Conservation (phyloP, 2,329 filamentous ascomycete species). For the Chaetomium sp. region DNA sequence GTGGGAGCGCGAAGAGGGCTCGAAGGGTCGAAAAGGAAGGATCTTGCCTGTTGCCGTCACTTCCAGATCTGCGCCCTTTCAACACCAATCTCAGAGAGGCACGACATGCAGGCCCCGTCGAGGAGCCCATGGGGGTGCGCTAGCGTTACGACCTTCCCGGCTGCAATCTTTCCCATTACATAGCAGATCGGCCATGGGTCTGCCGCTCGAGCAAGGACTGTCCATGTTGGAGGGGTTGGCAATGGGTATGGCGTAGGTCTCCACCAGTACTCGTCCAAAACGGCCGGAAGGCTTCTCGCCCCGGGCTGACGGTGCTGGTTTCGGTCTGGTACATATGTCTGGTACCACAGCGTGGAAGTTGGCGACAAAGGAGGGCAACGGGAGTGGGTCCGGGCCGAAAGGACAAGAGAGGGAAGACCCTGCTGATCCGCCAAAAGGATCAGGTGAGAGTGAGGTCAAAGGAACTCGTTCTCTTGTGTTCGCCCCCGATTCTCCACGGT, state of each 20-base stretch:
- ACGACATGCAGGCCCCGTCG: conserved; percentile 12
- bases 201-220: conserved; percentile 27
- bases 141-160: conserved; percentile 12
- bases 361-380: background rate
- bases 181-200: conserved; percentile 31
- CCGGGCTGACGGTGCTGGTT: background rate
- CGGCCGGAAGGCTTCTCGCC: background rate
- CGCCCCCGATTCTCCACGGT: background rate
- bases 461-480: background rate
- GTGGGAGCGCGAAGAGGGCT: background rate
- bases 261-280: conserved; percentile 17
- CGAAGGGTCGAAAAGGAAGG: conserved; percentile 6
- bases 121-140: background rate
- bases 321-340: background rate
- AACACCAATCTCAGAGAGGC: conserved; percentile 23
- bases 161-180: conserved; percentile 25
- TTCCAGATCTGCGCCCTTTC: conserved; percentile 23
- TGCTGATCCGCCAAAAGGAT: conserved; percentile 30
- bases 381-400: conserved; percentile 6
- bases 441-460: background rate
- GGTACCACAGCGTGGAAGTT: conserved; percentile 15
- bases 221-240: conserved; percentile 9
- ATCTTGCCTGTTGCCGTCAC: conserved; percentile 27
- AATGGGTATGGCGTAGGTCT: conserved; percentile 26
- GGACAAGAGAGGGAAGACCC: conserved; percentile 33